Percentiles rank a stretch among this genome's conserved stretches.
Evolutionary conservation across 1,284 basidiomycete species (phyloP).

Genomic region (Waitea zeae): DNA sequence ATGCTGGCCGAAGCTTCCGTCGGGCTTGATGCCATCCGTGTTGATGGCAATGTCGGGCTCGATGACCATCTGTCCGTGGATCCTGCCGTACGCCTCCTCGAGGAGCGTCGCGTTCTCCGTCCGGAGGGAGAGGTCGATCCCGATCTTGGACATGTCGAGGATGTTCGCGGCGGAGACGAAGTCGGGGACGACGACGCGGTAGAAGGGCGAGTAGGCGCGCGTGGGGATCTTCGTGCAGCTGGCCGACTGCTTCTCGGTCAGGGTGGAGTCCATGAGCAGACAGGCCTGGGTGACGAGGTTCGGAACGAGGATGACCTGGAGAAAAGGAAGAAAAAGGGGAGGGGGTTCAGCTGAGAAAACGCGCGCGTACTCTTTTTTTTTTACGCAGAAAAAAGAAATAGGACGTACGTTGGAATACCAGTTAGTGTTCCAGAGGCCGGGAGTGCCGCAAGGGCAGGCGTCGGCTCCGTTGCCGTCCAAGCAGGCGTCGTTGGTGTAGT

Average conservation of each 20-base stretch:
- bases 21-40: conserved; percentile 41
- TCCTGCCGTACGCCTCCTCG: conserved; percentile 26
- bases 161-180: conserved; percentile 44
- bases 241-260: conserved; percentile 21
- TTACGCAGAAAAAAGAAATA: too few species aligned
- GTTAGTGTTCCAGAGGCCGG: conserved; percentile 49
- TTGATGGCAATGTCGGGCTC: conserved; percentile 16
- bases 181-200: conserved; percentile 8
- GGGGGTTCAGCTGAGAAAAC: not conserved
- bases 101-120: conserved; percentile 24
- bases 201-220: conserved; percentile 33
- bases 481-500: conserved; percentile 34
- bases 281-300: conserved; percentile 35
- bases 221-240: conserved; percentile 32
- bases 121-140: conserved; percentile 31
- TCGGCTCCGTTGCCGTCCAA: conserved; percentile 30
- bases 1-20: conserved; percentile 50
- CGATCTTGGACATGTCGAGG: conserved; percentile 37
- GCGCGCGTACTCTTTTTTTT: too few species aligned
- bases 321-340: not conserved
- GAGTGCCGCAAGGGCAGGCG: conserved; percentile 33
- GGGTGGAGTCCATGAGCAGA: conserved; percentile 28
- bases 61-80: conserved; percentile 31
- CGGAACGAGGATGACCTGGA: conserved; percentile 41
- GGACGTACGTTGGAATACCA: conserved; percentile 43